Base-by-base conservation (phyloP, 1,284 basidiomycete genomes). In the Grifola frondosa region DNA sequence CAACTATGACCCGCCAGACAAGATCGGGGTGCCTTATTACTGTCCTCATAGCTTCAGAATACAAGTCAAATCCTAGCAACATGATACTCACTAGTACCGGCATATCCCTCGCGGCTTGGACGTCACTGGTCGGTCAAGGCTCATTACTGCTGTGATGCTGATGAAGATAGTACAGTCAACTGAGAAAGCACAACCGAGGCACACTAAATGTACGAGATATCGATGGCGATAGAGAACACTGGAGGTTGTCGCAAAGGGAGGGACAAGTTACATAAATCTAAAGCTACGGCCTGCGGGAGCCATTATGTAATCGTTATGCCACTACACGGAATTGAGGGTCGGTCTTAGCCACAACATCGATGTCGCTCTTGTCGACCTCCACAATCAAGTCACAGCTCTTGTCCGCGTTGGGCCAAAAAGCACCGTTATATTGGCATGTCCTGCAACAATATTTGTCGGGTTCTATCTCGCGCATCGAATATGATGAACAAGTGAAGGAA, bases 351-450 rank as follows among this genome's bases (percentile, higher is more conserved):
- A n/a, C n/a, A n/a, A n/a, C n/a, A n/a, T 36, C 44, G 48, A 88
- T 88, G 84, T 88, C 85, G 29, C 68, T 88, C 41, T 79, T 81
- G 23, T 84, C 84, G n/a, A 88, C 85, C 11, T 71, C 79, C n/a
- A 82, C 76, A 4, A 78, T 88, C 56, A 85, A 88, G 62, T 67
- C 68, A 19, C 84, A 89, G 61, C 71, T 90, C 22, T 74, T 70
- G 19, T 66, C 68, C 22, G 75, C 77, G 5, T 67, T 91, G 8
- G 88, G 84, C 3, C 49, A 66, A 25, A 84, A 81, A 44, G 77
- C 84, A 1, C 60, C 69, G 1, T 54, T 51, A 1, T 91, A 91
- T 61, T 89, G 87, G 63, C 61, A 70, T 9, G 70, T 75, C 1
- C 67, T 91, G 15, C 77, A 78, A 49, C 70, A 71, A 31, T 91